These are phyloP conservation scores for Capronia coronata DNA, from an alignment of 2,329 filamentous ascomycete genomes.

Conservation along the genomic window DNA sequence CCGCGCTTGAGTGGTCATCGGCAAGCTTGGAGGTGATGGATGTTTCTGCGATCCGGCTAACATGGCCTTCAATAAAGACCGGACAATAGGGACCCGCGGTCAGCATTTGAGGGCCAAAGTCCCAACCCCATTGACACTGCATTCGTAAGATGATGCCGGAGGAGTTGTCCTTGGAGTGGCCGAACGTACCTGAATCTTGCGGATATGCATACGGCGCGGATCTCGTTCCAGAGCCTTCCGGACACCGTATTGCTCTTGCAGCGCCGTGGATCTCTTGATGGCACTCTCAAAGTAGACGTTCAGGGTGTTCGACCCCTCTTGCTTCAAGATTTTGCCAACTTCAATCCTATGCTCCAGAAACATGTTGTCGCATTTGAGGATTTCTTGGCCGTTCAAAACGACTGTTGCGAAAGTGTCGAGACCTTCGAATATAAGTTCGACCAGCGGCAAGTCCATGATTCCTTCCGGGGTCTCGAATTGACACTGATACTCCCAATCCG, in stretches of 20 bases:
- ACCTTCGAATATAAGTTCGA: conserved; percentile 65
- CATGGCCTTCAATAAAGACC: conserved; percentile 58
- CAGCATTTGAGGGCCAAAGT: conserved; percentile 61
- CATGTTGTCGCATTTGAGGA: conserved; percentile 71
- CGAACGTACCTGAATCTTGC: no score
- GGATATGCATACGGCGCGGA: no score
- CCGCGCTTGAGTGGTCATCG: no score
- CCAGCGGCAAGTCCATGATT: conserved; percentile 34
- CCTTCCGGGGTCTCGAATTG: conserved; percentile 49
- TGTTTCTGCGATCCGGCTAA: conserved; percentile 53
- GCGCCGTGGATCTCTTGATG: no score
- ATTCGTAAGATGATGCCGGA: no score
- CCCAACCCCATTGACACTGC: no score
- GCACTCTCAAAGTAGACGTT: no score
- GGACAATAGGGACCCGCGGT: conserved; percentile 61
- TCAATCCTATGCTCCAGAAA: conserved; percentile 66
- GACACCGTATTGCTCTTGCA: no score
- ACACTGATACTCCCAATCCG: conserved; percentile 62
- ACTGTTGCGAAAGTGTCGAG: conserved; percentile 74
- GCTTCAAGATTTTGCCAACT: conserved; percentile 49
- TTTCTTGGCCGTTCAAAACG: conserved; percentile 57
- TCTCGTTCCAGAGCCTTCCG: conserved; percentile 61
- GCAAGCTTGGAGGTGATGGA: conserved; percentile 41
- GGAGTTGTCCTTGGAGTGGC: no score
- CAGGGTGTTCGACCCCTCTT: no score